Base-by-base conservation (phyloP, 169 alveolate species). In the Eimeria acervulina region DNA sequence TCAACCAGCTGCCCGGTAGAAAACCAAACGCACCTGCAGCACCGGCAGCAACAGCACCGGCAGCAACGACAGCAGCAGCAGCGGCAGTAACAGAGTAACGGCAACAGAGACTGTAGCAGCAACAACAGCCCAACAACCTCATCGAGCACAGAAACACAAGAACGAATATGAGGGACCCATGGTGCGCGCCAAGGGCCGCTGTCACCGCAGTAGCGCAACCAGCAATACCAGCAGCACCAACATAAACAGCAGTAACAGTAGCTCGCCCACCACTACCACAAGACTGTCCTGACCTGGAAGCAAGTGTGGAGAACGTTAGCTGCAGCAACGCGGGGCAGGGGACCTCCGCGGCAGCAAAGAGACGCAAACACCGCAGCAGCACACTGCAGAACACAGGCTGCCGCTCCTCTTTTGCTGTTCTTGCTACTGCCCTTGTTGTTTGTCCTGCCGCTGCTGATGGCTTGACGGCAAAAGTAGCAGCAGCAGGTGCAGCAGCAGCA, bases 21-120 rank as follows among this genome's bases (percentile, higher is more conserved):
- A 85, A 85, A 85, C 93, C 93, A 85, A 21, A 10, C 61, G 93
- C 61, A 59, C 68, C 93, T 85, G 93, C 80, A 26, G 93, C 93
- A 85, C 23, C 93, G 59, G 93, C 93, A 85, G 80, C 63, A 36
- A 61, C 80, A 55, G 47, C 4, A 21, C 17, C 15, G 26, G 31
- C 74, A 52, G 52, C 36, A 83, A 19, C 8, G 10, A 5, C 44
- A 31, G 36, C 42, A 26, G 70, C 38, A 23, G 38, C 47, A 31
- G 26, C 28, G 19, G 31, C 33, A 38, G 51, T 40, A 17, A n/a
- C 38, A 44, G 90, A 15, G 10, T 31, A 2, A 10, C 81, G 6
- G 42, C 74, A 83, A 13, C 72, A 38, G 84, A 2, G 28, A 74
- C 5, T 1, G 36, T 33, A 40, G 47, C 52, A 83, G 76, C 59